Conservation (phyloP, 2,329 filamentous ascomycete genomes). For the Sarocladiaceae sp. region DNA sequence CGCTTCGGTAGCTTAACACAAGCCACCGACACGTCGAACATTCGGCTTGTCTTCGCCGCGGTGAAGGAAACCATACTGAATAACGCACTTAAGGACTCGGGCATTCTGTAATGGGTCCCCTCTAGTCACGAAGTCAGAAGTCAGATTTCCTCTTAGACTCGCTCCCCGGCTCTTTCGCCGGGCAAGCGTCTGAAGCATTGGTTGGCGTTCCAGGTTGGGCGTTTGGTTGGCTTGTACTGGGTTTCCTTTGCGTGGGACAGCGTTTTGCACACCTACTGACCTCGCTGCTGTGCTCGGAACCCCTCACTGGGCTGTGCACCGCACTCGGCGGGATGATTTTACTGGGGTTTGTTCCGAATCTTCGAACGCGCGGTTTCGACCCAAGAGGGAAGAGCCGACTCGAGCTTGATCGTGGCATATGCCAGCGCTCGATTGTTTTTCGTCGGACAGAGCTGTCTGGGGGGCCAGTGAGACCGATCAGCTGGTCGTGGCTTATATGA, state of each 20-base stretch:
- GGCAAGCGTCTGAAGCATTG: slow-evolving; percentile 7
- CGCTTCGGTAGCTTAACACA: slow-evolving; percentile 69
- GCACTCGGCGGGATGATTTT: neutral
- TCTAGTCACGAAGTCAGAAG: neutral
- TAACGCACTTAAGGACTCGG: slow-evolving; percentile 96
- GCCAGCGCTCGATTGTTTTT: too few relatives aligned
- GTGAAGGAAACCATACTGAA: slow-evolving; percentile 99
- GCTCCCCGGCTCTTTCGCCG: neutral
- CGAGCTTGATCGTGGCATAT: too few relatives aligned
- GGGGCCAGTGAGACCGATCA: neutral
- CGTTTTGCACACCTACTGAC: neutral
- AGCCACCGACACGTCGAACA: slow-evolving; percentile 98
- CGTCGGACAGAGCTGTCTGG: neutral
- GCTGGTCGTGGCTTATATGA: slow-evolving; percentile 2
- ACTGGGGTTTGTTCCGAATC: neutral
- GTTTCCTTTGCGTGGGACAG: slow-evolving; percentile 1
- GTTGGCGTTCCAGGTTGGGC: slow-evolving; percentile 7
- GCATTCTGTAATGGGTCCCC: slow-evolving; percentile 63
- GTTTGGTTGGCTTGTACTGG: slow-evolving; percentile 1
- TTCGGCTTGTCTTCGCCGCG: slow-evolving; percentile 92
- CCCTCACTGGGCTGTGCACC: neutral
- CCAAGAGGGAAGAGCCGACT: too few relatives aligned
- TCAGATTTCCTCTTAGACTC: neutral
- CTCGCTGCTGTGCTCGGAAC: neutral
- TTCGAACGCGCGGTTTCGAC: too few relatives aligned